phyloP scores from a whole-genome alignment of 1,284 basidiomycete species.

The Papiliotrema terrestris region DNA sequence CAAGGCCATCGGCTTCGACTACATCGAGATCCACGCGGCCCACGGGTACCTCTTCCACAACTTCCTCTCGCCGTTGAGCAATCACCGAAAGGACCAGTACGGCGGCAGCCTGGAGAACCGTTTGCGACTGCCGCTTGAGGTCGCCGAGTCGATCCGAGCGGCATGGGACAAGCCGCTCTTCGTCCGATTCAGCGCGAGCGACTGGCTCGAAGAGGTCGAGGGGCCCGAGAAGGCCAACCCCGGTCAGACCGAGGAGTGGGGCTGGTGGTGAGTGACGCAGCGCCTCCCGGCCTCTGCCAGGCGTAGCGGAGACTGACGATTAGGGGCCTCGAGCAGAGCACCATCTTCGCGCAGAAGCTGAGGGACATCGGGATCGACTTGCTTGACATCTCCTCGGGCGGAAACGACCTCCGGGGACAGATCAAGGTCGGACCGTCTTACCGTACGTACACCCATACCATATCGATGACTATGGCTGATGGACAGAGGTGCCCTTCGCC shows the following conservation, averaged over 20 bases:
- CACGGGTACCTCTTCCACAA: constrained; percentile 64
- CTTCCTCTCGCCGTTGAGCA: constrained; percentile 69
- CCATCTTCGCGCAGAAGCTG: constrained; percentile 58
- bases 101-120: constrained; percentile 74
- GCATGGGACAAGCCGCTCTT: constrained; percentile 70
- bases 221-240: constrained; percentile 54
- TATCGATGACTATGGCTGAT: constrained; percentile 2
- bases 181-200: constrained; percentile 67
- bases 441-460: constrained; percentile 51
- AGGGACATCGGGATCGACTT: constrained; percentile 65
- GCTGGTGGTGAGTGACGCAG: constrained; percentile 40
- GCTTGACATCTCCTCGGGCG: constrained; percentile 66
- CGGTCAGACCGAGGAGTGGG: constrained; percentile 52
- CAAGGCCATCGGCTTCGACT: constrained; percentile 68
- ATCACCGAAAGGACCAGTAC: constrained; percentile 64
- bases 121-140: constrained; percentile 61
- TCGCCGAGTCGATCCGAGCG: constrained; percentile 57
- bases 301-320: not conserved
- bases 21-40: constrained; percentile 72
- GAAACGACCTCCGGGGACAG: constrained; percentile 60
- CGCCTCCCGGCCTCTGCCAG: not conserved
- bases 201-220: constrained; percentile 62
- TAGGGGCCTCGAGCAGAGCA: constrained; percentile 77
- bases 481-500: constrained; percentile 63
- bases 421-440: constrained; percentile 62